Base-by-base conservation (phyloP, 176 grass and related monocot species). In the Secale cereale region DNA sequence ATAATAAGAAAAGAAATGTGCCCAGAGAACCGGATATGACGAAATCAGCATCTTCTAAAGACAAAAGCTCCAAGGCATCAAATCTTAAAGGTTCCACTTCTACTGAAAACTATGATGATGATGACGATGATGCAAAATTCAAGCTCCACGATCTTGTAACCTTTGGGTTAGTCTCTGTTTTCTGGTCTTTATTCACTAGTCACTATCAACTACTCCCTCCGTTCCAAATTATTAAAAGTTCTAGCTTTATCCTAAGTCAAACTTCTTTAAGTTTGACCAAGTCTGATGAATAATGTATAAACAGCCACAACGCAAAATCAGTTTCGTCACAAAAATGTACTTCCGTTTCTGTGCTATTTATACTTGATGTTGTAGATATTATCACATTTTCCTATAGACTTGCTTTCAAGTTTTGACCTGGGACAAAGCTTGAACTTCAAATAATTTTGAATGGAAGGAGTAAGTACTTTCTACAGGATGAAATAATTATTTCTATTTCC, bases 141-240 rank as follows among this genome's bases (percentile, higher is more conserved):
- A 81, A 78, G 70, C 90, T 99, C 36, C 97, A 99, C 81, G 97
- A 99, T 87, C 93, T 99, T 78, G 91, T 99, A 40, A 88, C 95
- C 23, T 96, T 92, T 77, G 93, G 97, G 97, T 99, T n/a, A 89
- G 91, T 74, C 66, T 71, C n/a, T 74, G 12, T 45, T 33, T 40
- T 70, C 43, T 16, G 16, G 54, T 85, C n/a, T 83, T 28, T 70
- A 54, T 66, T 76, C 39, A 40, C 20, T 87, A 40, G 59, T 70
- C 25, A 22, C 10, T 84, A 29, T 81, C 29, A 59, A 67, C 29
- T 40, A 57, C 20, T 57, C 54, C 54, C 54, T 56, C 52, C 1
- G 19, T 56, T 22, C 19, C 19, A 56, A 56, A 56, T 56, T 56
- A 56, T 7, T 56, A 22, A 7, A 57, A 57, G 54, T 57, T 57